Conservation (phyloP, 2,329 filamentous ascomycete species). For the Helotiales sp. region DNA sequence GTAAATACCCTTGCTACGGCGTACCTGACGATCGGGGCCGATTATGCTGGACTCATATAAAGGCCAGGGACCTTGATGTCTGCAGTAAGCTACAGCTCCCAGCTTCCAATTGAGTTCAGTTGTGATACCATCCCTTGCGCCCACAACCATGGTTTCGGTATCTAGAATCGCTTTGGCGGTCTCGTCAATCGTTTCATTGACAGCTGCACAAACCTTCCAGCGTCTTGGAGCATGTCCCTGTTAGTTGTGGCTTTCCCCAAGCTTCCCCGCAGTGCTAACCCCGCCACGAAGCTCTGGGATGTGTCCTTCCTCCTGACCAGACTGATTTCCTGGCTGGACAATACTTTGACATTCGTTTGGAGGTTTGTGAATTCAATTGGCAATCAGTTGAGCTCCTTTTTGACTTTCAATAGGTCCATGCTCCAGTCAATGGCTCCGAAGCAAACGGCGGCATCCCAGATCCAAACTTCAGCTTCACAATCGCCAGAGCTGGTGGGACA, state of each 20-base stretch:
- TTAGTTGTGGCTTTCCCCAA: conserved; percentile 13
- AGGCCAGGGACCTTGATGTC: conserved; percentile 46
- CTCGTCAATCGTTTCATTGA: conserved; percentile 47
- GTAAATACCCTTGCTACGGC: not conserved
- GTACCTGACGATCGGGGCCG: conserved; percentile 15
- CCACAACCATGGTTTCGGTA: conserved; percentile 37
- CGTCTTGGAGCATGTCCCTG: conserved; percentile 61
- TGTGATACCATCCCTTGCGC: conserved; percentile 10
- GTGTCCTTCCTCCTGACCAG: conserved; percentile 64
- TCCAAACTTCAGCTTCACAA: conserved; percentile 75
- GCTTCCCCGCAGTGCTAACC: conserved; percentile 20
- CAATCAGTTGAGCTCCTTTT: not conserved
- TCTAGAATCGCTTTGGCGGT: conserved; percentile 41
- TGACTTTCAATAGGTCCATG: conserved; percentile 61
- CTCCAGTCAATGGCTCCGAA: conserved; percentile 80
- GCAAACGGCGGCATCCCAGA: conserved; percentile 71
- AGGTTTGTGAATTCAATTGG: conserved; percentile 44
- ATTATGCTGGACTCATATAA: conserved; percentile 16
- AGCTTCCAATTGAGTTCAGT: conserved; percentile 13
- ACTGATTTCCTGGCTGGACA: conserved; percentile 85
- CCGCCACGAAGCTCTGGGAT: conserved; percentile 52
- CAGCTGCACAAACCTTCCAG: conserved; percentile 62
- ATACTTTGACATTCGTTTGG: conserved; percentile 82
- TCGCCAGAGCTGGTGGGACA: conserved; percentile 65
- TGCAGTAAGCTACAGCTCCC: conserved; percentile 21